phyloP scores from a whole-genome alignment of 2,329 filamentous ascomycete species.

The Cordyceps farinosa region DNA sequence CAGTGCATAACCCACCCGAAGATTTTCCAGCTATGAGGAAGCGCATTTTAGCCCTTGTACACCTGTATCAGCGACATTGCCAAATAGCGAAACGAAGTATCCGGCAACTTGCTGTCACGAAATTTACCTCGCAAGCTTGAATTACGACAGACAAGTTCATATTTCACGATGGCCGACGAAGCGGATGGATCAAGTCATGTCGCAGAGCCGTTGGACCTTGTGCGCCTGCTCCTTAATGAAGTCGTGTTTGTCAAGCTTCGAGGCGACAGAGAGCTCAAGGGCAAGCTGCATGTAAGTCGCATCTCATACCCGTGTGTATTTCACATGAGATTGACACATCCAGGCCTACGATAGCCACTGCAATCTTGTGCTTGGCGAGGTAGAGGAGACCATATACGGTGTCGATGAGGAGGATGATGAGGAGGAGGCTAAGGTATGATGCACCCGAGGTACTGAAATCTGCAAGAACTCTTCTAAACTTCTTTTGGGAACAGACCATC shows the following conservation, averaged over 20 bases:
- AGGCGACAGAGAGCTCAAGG: slow-evolving; percentile 92
- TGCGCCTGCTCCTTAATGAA: slow-evolving; percentile 91
- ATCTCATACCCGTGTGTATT: neutral
- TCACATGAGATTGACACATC: neutral
- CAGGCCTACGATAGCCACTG: slow-evolving; percentile 99
- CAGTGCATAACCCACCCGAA: slow-evolving; percentile 17
- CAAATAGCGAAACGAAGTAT: neutral
- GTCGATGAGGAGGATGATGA: slow-evolving; percentile 85
- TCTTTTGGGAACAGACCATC: slow-evolving; percentile 60
- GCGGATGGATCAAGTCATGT: slow-evolving; percentile 71
- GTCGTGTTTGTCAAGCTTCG: slow-evolving; percentile 95
- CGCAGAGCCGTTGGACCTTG: slow-evolving; percentile 91
- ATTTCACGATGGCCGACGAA: slow-evolving; percentile 70
- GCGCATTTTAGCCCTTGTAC: slow-evolving; percentile 12
- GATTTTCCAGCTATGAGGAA: slow-evolving; percentile 18
- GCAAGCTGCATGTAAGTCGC: slow-evolving; percentile 78
- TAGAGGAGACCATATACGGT: slow-evolving; percentile 94
- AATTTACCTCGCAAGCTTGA: neutral
- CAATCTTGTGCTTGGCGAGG: slow-evolving; percentile 92
- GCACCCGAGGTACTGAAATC: neutral
- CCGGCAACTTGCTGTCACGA: slow-evolving; percentile 12
- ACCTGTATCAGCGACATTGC: neutral
- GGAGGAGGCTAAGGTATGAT: slow-evolving; percentile 66
- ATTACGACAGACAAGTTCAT: neutral
- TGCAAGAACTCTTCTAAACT: neutral